Conservation (phyloP, 2,329 filamentous ascomycete genomes). For the Botryotinia narcissicola region DNA sequence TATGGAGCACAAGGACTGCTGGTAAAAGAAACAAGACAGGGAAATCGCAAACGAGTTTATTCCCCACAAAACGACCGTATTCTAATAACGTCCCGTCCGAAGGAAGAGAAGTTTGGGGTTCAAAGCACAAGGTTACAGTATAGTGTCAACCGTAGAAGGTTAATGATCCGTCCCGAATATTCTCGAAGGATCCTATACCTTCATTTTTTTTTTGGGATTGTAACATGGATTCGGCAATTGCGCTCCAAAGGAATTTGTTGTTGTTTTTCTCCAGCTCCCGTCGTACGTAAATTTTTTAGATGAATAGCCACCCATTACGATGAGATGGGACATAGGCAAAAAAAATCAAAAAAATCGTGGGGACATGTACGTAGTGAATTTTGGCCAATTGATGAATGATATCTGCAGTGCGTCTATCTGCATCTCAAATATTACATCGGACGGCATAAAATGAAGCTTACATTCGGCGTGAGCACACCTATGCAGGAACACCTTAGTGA, state of each 20-base stretch:
- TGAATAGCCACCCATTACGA: neutral
- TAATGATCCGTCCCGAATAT: constrained; percentile 11
- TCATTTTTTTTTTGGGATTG: neutral
- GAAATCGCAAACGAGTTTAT: neutral
- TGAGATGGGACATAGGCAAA: neutral
- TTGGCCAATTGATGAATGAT: neutral
- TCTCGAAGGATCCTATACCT: constrained; percentile 8
- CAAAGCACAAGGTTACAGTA: neutral
- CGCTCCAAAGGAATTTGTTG: neutral
- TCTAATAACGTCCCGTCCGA: neutral
- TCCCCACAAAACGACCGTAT: neutral
- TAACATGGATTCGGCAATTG: constrained; percentile 3
- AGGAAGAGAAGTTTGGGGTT: neutral
- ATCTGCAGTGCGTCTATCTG: neutral
- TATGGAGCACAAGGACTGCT: neutral
- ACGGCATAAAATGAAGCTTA: neutral
- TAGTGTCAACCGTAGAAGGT: neutral
- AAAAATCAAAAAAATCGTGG: neutral
- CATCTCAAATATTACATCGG: neutral
- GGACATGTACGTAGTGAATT: neutral
- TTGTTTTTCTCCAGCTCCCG: neutral
- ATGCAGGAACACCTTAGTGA: constrained; percentile 8
- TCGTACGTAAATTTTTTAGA: neutral
- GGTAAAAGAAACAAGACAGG: neutral
- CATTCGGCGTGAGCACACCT: neutral